Evolutionary conservation across 176 grass and related monocot genomes (phyloP).

Genomic region (Carex pumila): DNA sequence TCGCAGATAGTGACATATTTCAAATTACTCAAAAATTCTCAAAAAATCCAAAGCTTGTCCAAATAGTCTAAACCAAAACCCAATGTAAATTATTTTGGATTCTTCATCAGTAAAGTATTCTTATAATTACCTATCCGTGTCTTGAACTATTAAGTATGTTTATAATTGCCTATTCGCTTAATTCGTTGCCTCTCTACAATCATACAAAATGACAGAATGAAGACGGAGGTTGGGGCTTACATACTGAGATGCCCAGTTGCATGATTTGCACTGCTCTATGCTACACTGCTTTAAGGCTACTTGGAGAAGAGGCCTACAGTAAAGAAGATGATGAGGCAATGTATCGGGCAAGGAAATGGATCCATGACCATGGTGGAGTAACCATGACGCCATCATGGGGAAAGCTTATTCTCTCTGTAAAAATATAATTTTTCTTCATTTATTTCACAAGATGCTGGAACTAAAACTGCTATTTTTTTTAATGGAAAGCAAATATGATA

Average conservation of each 20-base stretch:
- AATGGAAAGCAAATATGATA: neutral
- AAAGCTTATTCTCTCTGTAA: slow-evolving; percentile 59
- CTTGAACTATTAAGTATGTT: no score
- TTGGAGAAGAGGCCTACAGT: slow-evolving; percentile 21
- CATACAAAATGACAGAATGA: slow-evolving; percentile 34
- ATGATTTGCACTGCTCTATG: slow-evolving; percentile 50
- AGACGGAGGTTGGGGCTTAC: slow-evolving; percentile 69
- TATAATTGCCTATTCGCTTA: no score
- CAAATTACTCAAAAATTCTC: no score
- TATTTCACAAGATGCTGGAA: neutral
- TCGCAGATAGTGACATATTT: no score
- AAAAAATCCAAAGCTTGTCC: no score
- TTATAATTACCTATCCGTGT: no score
- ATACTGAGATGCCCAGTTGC: slow-evolving; percentile 42
- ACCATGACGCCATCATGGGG: slow-evolving; percentile 44
- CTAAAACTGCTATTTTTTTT: no score
- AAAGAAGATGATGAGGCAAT: slow-evolving; percentile 29
- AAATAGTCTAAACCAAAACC: no score
- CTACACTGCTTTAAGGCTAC: slow-evolving; percentile 50
- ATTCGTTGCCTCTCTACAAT: no score
- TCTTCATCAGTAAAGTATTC: no score
- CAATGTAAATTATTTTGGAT: no score
- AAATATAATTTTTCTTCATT: neutral
- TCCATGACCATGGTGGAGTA: slow-evolving; percentile 56
- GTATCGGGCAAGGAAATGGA: slow-evolving; percentile 43